phyloP scores from a whole-genome alignment of 768 basidiomycete species.

The Trametes elegans region DNA sequence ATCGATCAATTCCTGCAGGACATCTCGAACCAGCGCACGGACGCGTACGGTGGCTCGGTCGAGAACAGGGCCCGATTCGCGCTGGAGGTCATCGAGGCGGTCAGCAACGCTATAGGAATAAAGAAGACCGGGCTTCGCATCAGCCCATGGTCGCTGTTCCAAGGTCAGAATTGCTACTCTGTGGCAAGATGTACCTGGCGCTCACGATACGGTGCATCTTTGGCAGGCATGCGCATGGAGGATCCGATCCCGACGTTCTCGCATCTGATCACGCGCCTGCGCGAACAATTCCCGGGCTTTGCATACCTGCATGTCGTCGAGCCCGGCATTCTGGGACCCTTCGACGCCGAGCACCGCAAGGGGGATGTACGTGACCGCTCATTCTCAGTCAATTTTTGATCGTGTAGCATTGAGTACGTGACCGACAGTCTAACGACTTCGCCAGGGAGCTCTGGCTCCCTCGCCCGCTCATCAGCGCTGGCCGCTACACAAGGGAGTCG shows the following conservation, averaged over 20 bases:
- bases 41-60: slow-evolving; percentile 46
- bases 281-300: neutral
- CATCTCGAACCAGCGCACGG: slow-evolving; percentile 39
- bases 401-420: too few species aligned
- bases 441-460: slow-evolving; percentile 26
- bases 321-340: slow-evolving; percentile 1
- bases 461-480: slow-evolving; percentile 24
- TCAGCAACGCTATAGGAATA: slow-evolving; percentile 38
- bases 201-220: neutral
- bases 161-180: slow-evolving; percentile 23
- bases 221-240: slow-evolving; percentile 44
- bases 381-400: too few species aligned
- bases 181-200: too few species aligned
- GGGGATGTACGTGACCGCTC: neutral
- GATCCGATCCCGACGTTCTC: slow-evolving; percentile 55
- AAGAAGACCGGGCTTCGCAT: slow-evolving; percentile 40
- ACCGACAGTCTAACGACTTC: slow-evolving; percentile 21
- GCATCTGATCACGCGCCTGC: slow-evolving; percentile 26
- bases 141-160: slow-evolving; percentile 31
- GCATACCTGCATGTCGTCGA: slow-evolving; percentile 33
- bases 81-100: slow-evolving; percentile 39
- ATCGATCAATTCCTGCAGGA: slow-evolving; percentile 40
- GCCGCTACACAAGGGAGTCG: slow-evolving; percentile 24
- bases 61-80: slow-evolving; percentile 44
- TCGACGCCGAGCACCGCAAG: neutral